Evolutionary conservation across 371 early-diverging fungal genomes (phyloP), one percentile per base, ranked within the genome.

Genomic region (Umbelopsis sp.): DNA sequence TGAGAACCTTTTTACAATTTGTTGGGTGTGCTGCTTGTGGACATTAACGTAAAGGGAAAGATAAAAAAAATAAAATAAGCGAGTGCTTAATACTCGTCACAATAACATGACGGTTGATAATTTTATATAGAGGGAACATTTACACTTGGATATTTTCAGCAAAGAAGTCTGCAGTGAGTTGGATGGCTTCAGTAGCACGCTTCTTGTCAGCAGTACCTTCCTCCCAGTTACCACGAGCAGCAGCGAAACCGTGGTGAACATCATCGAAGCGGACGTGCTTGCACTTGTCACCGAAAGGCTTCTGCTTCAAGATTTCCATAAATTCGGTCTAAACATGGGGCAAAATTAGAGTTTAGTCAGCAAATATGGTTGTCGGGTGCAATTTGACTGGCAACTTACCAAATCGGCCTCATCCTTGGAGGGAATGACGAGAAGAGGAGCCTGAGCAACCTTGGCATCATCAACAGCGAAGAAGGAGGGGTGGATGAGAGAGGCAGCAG

Each of bases 181-280:
- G 73, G 25, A 88, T 80, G 14, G 82, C 87, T 70, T 87, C 86
- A 50, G 74, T 82, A 11, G 82, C 83, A 64, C 87, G 68, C 72
- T 87, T 77, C 11, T 69, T 79, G 69, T 81, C 80, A 10, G 78
- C 51, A 67, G 79, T 78, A 18, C 35, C 57, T 32, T 89, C 75
- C 3, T 67, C 51, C 76, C 77, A 92, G 72, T 91, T 85, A 48
- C 88, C 88, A 67, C 92, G 84, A 50, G 91, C 82, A 63, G 87
- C 90, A 72, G 86, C 86, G 78, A 91, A 92, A 38, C 91, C 93
- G 57, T 92, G 93, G 69, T 51, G 76, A 80, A 86, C 85, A 67
- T 91, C 90, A 71, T 87, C 87, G 69, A 90, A 92, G 50, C 88
- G 83, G 51, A 81, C 75, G 66, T 83, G 75, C 50, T 80, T 68